Percentiles rank a stretch among this genome's conserved stretches.
Conservation (phyloP, 2,329 filamentous ascomycete genomes). For the Ophiostoma sp. region DNA sequence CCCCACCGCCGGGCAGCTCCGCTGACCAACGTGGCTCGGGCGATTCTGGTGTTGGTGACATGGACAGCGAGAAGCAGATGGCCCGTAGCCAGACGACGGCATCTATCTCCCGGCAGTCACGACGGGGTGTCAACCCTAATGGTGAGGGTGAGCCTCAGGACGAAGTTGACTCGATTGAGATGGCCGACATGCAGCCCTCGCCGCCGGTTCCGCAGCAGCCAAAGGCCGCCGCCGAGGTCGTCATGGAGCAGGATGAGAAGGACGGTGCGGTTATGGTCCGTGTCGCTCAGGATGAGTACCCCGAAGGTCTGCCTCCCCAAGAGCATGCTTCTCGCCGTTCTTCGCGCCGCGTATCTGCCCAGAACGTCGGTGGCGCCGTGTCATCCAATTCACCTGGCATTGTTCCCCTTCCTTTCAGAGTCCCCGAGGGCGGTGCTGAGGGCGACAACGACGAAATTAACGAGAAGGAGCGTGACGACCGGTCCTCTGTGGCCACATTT, state of each 20-base stretch:
- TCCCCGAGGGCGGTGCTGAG: conserved; percentile 46
- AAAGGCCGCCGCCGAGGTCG: conserved; percentile 44
- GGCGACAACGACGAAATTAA: conserved; percentile 31
- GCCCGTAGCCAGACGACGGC: conserved; percentile 38
- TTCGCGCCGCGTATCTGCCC: neutral
- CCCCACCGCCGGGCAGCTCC: conserved; percentile 31
- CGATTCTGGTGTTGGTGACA: conserved; percentile 54
- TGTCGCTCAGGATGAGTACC: conserved; percentile 52
- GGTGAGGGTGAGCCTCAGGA: neutral
- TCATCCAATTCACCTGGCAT: conserved; percentile 46
- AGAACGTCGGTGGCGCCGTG: neutral
- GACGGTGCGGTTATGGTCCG: conserved; percentile 54
- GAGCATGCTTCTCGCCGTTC: conserved; percentile 3
- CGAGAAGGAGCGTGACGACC: conserved; percentile 51
- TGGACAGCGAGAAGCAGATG: conserved; percentile 48
- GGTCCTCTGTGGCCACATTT: conserved; percentile 70
- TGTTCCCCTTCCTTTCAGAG: conserved; percentile 65
- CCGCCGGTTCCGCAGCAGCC: conserved; percentile 31
- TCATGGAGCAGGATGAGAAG: conserved; percentile 44
- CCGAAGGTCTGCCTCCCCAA: conserved; percentile 33
- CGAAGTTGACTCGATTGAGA: conserved; percentile 49
- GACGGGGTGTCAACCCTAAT: neutral
- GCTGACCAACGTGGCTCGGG: conserved; percentile 40
- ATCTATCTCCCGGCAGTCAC: conserved; percentile 40
- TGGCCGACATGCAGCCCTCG: conserved; percentile 50